Conservation (phyloP, 202 grass and related monocot species). For the Brachypodium distachyon region DNA sequence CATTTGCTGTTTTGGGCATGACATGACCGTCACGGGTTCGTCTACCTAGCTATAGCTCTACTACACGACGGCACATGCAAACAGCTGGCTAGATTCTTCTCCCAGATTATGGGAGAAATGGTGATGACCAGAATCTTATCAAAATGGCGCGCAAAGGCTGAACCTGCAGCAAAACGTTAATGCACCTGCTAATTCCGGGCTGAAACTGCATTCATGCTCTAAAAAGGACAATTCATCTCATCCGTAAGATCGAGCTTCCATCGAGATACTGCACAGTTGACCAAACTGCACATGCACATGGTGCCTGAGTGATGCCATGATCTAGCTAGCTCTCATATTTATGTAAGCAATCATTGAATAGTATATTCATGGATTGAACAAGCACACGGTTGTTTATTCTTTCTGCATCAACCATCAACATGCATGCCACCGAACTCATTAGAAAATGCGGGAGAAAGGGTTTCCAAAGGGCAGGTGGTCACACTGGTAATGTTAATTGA, state of each 20-base stretch:
- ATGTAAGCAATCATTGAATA: conserved; percentile 19
- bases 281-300: not conserved
- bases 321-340: not conserved
- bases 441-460: conserved; percentile 10
- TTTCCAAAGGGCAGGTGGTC: not conserved
- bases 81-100: not conserved
- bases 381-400: not conserved
- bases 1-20: not conserved
- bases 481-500: conserved; percentile 6
- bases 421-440: not conserved
- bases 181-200: not conserved
- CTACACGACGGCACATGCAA: not conserved
- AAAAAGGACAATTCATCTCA: not conserved
- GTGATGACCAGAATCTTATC: not conserved
- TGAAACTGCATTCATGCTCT: not conserved
- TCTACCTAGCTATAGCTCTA: too few relatives aligned
- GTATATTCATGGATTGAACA: not conserved
- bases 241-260: too few relatives aligned
- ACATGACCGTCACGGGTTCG: not conserved
- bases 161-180: not conserved
- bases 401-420: not conserved
- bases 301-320: not conserved
- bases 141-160: not conserved
- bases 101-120: not conserved
- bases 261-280: not conserved